Base-by-base conservation (phyloP, 202 grass and related monocot species). In the Schoenoplectus tabernaemontani region DNA sequence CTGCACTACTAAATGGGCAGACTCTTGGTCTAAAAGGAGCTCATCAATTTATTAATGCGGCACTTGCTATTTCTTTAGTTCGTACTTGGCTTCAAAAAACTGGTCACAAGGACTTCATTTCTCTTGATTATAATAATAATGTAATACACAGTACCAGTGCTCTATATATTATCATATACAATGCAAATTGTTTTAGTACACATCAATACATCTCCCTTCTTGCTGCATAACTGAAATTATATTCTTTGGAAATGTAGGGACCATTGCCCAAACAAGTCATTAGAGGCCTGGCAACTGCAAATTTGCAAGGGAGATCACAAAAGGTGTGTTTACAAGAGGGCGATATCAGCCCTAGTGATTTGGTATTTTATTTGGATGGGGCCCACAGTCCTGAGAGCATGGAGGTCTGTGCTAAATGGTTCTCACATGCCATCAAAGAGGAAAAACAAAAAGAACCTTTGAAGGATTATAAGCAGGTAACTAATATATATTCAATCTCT, bases 301-400 rank as follows among this genome's bases (percentile, higher is more conserved):
- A 46, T 83, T 88, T 95, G 78, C 91, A 95, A 87, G 96, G 96
- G n/a, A 85, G 96, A 76, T 91, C 96, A 2, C 96, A 99, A 60
- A 87, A 95, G 57, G 85, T 95, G 81, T 47, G 67, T 66, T 58
- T 90, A 44, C 83, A 77, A 42, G 51, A 82, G 58, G 68, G 76
- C 11, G 4, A 65, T 24, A 80, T 75, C 33, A 81, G 23, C 67
- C 65, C 54, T 81, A 59, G 4, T n/a, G 65, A 83, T 71, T 57
- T 73, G 74, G 82, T 89, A 66, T 91, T 99, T 84, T 96, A 91
- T 87, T 83, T 99, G 82, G 96, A 99, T 85, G 96, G 96, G 13
- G 96, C 96, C 0, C 96, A 99, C 81, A 99, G 96, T 83, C 96
- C 96, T 74, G 96, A 99, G 84, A 99, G 96, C 80, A 85, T 96